Conservation (phyloP, 176 grass and related monocot genomes). For the Saccharum officinarum region DNA sequence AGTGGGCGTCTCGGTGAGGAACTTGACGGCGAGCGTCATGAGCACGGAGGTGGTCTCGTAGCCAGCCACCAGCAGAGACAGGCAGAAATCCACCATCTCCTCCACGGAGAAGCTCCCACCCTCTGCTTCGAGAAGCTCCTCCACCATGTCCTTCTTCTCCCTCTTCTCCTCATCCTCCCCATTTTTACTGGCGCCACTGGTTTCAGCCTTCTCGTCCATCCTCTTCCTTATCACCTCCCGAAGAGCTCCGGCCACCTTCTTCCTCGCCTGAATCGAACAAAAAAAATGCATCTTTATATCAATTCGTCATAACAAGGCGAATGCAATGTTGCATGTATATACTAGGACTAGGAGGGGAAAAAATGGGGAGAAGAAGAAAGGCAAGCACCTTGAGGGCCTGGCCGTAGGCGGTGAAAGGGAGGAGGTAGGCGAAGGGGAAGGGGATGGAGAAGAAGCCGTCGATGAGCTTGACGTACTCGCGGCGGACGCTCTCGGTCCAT, state of each 20-base stretch:
- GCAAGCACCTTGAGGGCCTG: conserved; percentile 86
- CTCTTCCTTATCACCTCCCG: conserved; percentile 81
- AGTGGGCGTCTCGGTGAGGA: conserved; percentile 76
- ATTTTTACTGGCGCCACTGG: background rate
- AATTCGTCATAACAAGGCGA: background rate
- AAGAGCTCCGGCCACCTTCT: conserved; percentile 83
- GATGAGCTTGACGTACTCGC: conserved; percentile 85
- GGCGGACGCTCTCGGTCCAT: conserved; percentile 81
- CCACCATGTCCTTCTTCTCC: conserved; percentile 85
- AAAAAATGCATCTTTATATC: background rate
- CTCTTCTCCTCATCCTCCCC: background rate
- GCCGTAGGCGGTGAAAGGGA: conserved; percentile 92
- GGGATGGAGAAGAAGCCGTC: conserved; percentile 97
- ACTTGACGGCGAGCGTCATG: conserved; percentile 93
- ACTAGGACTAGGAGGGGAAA: background rate
- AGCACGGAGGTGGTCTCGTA: conserved; percentile 93
- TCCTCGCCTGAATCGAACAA: conserved; percentile 59
- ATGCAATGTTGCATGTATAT: background rate
- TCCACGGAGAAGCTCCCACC: conserved; percentile 76
- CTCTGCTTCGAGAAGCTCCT: conserved; percentile 74
- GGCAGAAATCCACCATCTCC: conserved; percentile 94
- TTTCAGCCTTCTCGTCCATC: conserved; percentile 50
- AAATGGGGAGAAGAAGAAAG: too few species aligned
- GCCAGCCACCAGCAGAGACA: conserved; percentile 80
- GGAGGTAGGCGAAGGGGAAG: conserved; percentile 69